Base-by-base conservation (phyloP, 2,329 filamentous ascomycete species). In the Talaromyces sp. region DNA sequence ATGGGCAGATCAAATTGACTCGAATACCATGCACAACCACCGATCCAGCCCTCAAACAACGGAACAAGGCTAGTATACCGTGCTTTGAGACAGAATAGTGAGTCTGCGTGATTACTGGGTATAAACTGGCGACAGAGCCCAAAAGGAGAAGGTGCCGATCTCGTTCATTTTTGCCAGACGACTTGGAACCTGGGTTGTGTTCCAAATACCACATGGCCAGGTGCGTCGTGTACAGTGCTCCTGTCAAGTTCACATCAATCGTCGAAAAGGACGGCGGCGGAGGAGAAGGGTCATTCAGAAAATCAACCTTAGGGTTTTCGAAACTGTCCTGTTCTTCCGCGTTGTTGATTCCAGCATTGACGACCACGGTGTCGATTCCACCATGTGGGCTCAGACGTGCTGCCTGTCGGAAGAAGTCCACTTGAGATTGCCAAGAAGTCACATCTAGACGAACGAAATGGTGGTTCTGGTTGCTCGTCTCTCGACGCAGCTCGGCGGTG, bases 1-100 rank as follows among this genome's bases (percentile, higher is more conserved):
- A 90, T 0, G 88, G 88, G 62, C 82, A 83, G n/a, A 90, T 71
- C 68, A 89, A 78, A 69, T 90, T 90, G 63, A 88, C 77, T 52
- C 88, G 81, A 50, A 90, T 75, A 28, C 84, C 83, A 50, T 80
- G 73, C 7, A 73, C 65, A 59, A 80, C 78, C 2, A 81, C 76
- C 0, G 81, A 65, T 6, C 75, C 82, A 4, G 77, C 71, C 16
- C 87, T 80, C 53, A 90, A 74, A 5, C 80, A 78, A 51, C 87
- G 81, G 72, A 87, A 89, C 36, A 89, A 75, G 0, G 87, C 88
- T 10, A 88, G 78, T 0, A 90, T 82, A 23, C 81, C 87, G 73
- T 90, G 88, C 71, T 90, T 90, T 52, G 85, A 81, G 34, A 83
- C 79, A 28, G 80, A 79, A 72, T 90, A 90, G 61, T 86, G 81